A percentile compares a stretch with the other conserved stretches of the same genome.
phyloP scores from a whole-genome alignment of 805 yeast genomes.

The Saturnispora serradocipensis region DNA sequence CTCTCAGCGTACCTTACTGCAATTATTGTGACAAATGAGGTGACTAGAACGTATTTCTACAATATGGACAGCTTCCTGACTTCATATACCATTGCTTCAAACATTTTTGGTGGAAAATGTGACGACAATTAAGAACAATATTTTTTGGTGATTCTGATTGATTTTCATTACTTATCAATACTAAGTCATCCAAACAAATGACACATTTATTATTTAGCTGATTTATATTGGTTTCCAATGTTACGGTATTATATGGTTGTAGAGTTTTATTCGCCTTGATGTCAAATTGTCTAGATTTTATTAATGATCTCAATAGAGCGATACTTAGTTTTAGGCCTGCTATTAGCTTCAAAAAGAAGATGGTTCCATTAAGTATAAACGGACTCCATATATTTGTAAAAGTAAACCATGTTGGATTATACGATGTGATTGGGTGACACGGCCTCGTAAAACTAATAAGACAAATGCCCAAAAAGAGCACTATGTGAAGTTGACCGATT shows the following conservation, averaged over 20 bases:
- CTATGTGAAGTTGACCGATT: conserved; percentile 7
- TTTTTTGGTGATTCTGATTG: background rate
- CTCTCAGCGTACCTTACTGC: background rate
- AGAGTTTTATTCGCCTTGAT: conserved; percentile 5
- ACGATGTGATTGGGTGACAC: conserved; percentile 5
- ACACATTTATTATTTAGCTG: conserved; percentile 13
- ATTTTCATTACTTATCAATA: background rate
- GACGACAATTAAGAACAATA: conserved; percentile 12
- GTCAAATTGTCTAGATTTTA: conserved; percentile 14
- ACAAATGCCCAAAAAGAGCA: conserved; percentile 8
- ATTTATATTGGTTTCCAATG: background rate
- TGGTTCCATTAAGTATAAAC: conserved; percentile 11
- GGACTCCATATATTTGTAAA: conserved; percentile 11
- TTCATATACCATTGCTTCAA: conserved; percentile 15
- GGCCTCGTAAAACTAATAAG: conserved; percentile 8
- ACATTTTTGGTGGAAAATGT: conserved; percentile 15
- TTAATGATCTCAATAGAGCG: conserved; percentile 10
- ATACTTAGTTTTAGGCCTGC: conserved; percentile 12
- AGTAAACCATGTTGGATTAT: conserved; percentile 2
- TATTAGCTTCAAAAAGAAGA: conserved; percentile 13
- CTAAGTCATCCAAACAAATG: conserved; percentile 14
- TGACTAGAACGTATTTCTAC: conserved; percentile 7
- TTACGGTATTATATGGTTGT: background rate
- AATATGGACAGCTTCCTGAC: conserved; percentile 15
- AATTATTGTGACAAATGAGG: background rate